These are phyloP conservation scores for Calonectria pteridis DNA, from an alignment of 2,329 filamentous ascomycete genomes.

Conservation along the genomic window DNA sequence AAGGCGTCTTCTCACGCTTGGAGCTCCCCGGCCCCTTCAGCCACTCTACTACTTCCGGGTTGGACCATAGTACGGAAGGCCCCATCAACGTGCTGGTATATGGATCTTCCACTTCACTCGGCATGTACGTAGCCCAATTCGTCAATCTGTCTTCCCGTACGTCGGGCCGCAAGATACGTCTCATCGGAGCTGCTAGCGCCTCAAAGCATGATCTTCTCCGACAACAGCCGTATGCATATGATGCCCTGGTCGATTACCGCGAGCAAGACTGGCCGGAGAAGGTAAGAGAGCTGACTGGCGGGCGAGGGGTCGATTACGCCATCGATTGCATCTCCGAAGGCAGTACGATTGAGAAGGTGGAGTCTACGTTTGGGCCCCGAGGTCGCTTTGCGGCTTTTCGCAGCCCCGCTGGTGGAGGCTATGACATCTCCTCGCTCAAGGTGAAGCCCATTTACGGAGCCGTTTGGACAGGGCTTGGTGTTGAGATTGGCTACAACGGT, in stretches of 20 bases:
- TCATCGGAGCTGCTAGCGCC: constrained; percentile 48
- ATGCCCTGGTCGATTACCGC: constrained; percentile 54
- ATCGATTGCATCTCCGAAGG: constrained; percentile 57
- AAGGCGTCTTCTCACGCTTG: constrained; percentile 54
- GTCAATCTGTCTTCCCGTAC: constrained; percentile 28
- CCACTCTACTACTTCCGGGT: fast-evolving
- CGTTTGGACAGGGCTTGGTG: constrained; percentile 57
- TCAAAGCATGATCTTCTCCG: constrained; percentile 44
- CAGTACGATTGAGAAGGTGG: constrained; percentile 47
- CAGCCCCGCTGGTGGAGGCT: constrained; percentile 37
- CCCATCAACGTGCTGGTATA: constrained; percentile 45
- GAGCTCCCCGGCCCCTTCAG: constrained; percentile 51
- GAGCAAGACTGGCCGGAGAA: constrained; percentile 49
- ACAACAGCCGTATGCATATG: constrained; percentile 51
- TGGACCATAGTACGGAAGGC: fast-evolving
- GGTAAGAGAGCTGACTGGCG: constrained; percentile 40
- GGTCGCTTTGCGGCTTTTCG: constrained; percentile 46
- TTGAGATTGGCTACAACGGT: constrained; percentile 54
- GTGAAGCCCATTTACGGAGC: constrained; percentile 54
- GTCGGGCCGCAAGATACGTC: constrained; percentile 28
- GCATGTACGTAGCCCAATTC: constrained; percentile 49
- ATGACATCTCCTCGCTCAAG: constrained; percentile 37
- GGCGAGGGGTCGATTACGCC: constrained; percentile 50
- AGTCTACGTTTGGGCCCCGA: constrained; percentile 41
- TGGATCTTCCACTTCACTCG: constrained; percentile 50